Evolutionary conservation across 148 eudicot species (phyloP), one percentile per base, ranked within the genome.

Genomic region (Nepenthes gracilis): DNA sequence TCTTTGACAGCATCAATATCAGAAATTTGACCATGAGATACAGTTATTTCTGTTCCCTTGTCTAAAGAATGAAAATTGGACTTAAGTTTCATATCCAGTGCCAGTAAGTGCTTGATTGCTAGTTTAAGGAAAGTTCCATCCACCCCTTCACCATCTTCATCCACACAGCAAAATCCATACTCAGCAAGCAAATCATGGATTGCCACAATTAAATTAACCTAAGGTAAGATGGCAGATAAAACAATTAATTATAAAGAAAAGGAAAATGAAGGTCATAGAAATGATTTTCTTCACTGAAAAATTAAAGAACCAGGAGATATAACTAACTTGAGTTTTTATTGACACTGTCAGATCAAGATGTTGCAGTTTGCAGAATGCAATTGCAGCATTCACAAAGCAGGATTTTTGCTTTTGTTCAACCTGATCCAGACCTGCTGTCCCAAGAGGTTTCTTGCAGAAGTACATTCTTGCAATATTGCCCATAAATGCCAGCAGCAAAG

Each of bases 101-200:
- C 78, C 70, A 93, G 70, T 57, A 93, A 75, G 80, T 93, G 96
- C 70, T 89, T 93, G 63, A 93, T 88, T 51, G 91, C 96, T 75
- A 86, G 78, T 80, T 86, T 93, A 57, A 93, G 88, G 82, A 93
- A 93, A 64, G 95, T 84, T 64, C 92, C 96, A 72, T 89, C 99
- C 67, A 87, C 86, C 61, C 82, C 86, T 80, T 86, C 95, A 51
- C 87, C 95, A 68, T 76, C 77, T 55, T 81, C 91, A 45, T 74
- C 80, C 54, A 82, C 86, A 74, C 96, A 89, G 73, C 99, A 93
- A 60, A 88, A 70, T 32, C 96, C 99, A 74, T 74, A 93, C 75
- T 93, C 97, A n/a, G 99, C 96, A 54, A 93, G 90, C 78, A 89
- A 75, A 61, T 93, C 83, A 70, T 93, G 99, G 63, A 89, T 83